Evolutionary conservation across 192 early-diverging fungal genomes (phyloP), one percentile per base, ranked within the genome.

Genomic region (Coemansia sp.): DNA sequence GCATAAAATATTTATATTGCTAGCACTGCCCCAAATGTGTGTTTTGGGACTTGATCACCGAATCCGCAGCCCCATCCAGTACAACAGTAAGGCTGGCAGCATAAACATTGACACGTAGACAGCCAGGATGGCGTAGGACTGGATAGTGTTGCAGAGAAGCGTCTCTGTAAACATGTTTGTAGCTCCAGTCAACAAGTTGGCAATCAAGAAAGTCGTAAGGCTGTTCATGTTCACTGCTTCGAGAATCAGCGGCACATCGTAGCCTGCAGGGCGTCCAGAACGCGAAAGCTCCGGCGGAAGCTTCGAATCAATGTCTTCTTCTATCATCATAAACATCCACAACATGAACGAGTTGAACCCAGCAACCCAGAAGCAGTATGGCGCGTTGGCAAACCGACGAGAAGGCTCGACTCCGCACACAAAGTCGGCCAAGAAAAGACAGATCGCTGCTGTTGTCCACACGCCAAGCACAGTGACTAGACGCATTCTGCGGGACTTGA

Each of bases 111-210:
- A 40, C 30, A 88, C 90, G 49, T 93, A 91, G 3, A 64, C 65
- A 0, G 67, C 63, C 60, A 87, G 69, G 18, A 91, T 82, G 2
- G 54, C 48, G 48, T 85, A 66, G 0, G 89, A 72, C 31, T 78
- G 40, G 25, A 62, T 14, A 6, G 69, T 66, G 0, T 74, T 61
- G n/a, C 85, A 81, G 33, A 85, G 82, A 22, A 98, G 77, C 6
- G 96, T 98, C 62, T 92, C 79, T 12, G 93, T 72, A 2, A 85
- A 72, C 66, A 96, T 67, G 74, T 98, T 98, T 7, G 94, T 81
- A 1, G 88, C 30, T 2, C 96, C 96, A 0, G 96, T 98, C 49
- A 94, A 66, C 5, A 96, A 40, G 69, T 98, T 98, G 20, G 92
- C 96, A 33, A 97, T 58, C 30, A 98, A 71, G 75, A 98, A 98